Conservation (phyloP, 805 yeast genomes). For the Wickerhamiella lipophila region DNA sequence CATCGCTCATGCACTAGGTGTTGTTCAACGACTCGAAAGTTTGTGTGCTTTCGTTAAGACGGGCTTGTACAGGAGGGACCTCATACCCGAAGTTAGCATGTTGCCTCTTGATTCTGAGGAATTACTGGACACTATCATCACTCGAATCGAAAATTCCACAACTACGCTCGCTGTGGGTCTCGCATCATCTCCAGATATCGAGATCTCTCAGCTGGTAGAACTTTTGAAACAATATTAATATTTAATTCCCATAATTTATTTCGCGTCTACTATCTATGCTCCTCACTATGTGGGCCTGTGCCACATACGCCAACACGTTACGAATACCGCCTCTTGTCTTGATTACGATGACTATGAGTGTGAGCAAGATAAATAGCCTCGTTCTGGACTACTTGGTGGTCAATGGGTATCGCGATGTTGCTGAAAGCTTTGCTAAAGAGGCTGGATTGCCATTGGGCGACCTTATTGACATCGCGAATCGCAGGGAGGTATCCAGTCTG, state of each 20-base stretch:
- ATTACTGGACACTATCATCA: conserved; percentile 49
- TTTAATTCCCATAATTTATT: not conserved
- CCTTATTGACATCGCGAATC: conserved; percentile 13
- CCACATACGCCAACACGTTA: too few relatives aligned
- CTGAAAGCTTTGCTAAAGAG: conserved; percentile 12
- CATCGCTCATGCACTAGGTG: not conserved
- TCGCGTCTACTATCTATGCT: too few relatives aligned
- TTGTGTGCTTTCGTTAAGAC: not conserved
- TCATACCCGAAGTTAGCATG: not conserved
- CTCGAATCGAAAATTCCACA: conserved; percentile 54
- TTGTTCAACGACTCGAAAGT: not conserved
- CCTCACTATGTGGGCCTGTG: too few relatives aligned
- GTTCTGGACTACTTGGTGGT: conserved; percentile 14
- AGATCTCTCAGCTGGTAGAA: not conserved
- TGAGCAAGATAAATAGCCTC: conserved; percentile 6
- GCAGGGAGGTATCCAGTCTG: conserved; percentile 41
- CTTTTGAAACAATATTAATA: not conserved
- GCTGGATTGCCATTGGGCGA: conserved; percentile 11
- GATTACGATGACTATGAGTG: not conserved
- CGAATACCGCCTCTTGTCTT: too few relatives aligned
- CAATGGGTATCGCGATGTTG: conserved; percentile 13
- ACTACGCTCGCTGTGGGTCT: conserved; percentile 36
- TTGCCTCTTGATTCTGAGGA: conserved; percentile 1
- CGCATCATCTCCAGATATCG: conserved; percentile 10
- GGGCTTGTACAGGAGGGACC: not conserved